Conservation (phyloP, 257 asterid species). For the Penstemon davidsonii region DNA sequence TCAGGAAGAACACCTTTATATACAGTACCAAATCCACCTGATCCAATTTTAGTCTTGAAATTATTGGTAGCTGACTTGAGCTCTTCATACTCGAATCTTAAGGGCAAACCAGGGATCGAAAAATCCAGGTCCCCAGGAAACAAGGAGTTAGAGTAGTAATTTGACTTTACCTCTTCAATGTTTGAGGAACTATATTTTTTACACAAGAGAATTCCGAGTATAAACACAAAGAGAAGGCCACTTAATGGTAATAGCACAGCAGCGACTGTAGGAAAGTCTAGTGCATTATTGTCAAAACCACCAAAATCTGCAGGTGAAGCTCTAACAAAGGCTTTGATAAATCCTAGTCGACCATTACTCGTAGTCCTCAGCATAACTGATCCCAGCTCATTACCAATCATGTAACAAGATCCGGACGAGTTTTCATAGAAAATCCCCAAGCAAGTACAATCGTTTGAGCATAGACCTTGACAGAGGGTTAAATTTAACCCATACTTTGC, state of each 20-base stretch:
- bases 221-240: constrained; percentile 41
- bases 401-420: constrained; percentile 64
- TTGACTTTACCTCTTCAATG: constrained; percentile 17
- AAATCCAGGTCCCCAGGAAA: constrained; percentile 45
- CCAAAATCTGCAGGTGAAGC: constrained; percentile 24
- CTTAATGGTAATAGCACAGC: constrained; percentile 55
- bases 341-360: constrained; percentile 42
- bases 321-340: constrained; percentile 36
- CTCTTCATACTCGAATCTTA: constrained; percentile 51
- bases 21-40: constrained; percentile 77
- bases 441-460: constrained; percentile 66
- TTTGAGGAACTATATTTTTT: constrained; percentile 28
- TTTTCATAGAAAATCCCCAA: constrained; percentile 56
- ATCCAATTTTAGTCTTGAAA: constrained; percentile 59
- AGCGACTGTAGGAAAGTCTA: constrained; percentile 44
- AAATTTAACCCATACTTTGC: constrained; percentile 34
- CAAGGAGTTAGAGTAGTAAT: constrained; percentile 17
- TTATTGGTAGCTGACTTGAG: constrained; percentile 54
- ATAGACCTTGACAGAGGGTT: constrained; percentile 57
- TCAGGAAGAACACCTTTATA: constrained; percentile 59
- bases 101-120: constrained; percentile 63
- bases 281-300: constrained; percentile 13
- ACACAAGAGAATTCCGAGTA: constrained; percentile 43
- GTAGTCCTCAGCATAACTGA: constrained; percentile 40
- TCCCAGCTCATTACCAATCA: constrained; percentile 49